Base-by-base conservation (phyloP, 2,329 filamentous ascomycete species). In the Fusarium penzigii region DNA sequence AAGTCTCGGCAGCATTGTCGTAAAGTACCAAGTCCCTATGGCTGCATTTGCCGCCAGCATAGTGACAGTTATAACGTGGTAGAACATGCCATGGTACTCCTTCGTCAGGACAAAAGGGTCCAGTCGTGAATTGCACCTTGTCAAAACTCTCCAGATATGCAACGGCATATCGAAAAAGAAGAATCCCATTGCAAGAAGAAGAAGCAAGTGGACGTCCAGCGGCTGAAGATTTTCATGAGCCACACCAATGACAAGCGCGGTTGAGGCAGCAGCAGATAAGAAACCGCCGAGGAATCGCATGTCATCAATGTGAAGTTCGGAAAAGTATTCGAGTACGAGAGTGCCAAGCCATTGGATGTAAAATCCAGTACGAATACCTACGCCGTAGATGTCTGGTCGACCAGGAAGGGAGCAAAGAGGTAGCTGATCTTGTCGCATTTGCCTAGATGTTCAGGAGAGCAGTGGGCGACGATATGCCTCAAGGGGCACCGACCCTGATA, bases 291-390 rank as follows among this genome's bases (percentile, higher is more conserved):
- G 49, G 14, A 69, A 59, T 3, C 70, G 69, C 17, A 72, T 53
- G 42, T 66, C 64, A 7, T 61, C 39, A 1, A 70, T 56, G 17
- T 65, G 54, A 5, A 62, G 44, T 38, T 66, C 64, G 38, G 68
- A 67, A 29, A 69, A 49, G 45, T 65, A 68, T 46, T 70, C 64
- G 12, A 70, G 58, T 1, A 68, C n/a, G 13, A 70, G 54, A 20
- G 65, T 61, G 9, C 65, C 67, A 39, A 72, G 63, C 72, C 72
- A 74, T 52, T 72, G 69, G 17, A 67, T 46, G 50, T 73, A 73
- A 48, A 72, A 70, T 10, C 65, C 64, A 17, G 63, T 59, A 5
- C 70, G 66, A 46, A 73, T 68, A 40, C 69, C 70, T 16, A 73
- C 48, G 7, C 71, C 70, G 42, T 73, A 73, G 44, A 72, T 58